Conservation (phyloP, 495 filamentous ascomycete genomes). For the Cudoniella acicularis region DNA sequence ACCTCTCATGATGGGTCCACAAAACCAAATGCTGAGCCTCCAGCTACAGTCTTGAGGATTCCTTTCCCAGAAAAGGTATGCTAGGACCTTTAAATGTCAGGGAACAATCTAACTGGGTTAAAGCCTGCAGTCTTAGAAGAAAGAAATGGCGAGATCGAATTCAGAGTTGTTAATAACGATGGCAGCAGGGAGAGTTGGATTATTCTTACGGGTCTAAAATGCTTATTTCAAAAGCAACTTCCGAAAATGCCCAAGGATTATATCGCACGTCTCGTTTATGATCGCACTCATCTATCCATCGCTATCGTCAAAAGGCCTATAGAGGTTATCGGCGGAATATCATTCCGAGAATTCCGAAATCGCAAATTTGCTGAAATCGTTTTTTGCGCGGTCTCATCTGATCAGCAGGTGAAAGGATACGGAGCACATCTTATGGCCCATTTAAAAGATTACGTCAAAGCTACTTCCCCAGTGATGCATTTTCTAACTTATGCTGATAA, state of each 20-base stretch:
- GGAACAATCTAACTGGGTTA: conserved; percentile 4
- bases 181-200: conserved; percentile 82
- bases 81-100: not conserved
- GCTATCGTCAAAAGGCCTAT: conserved; percentile 96
- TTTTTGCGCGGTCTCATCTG: conserved; percentile 95
- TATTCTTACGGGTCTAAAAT: conserved; percentile 92
- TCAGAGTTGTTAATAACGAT: conserved; percentile 97
- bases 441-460: conserved; percentile 98
- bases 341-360: conserved; percentile 90
- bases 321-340: conserved; percentile 94
- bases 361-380: conserved; percentile 97
- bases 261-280: conserved; percentile 94
- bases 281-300: conserved; percentile 92
- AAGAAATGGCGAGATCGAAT: conserved; percentile 92
- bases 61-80: conserved; percentile 82
- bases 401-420: conserved; percentile 98
- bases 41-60: conserved; percentile 34
- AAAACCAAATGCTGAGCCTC: conserved; percentile 46
- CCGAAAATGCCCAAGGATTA: conserved; percentile 99
- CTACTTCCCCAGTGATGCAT: conserved; percentile 94
- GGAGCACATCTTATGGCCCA: conserved; percentile 98
- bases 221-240: conserved; percentile 97
- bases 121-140: conserved; percentile 88
- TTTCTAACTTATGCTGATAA: conserved; percentile 99
- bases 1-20: conserved; percentile 47